phyloP scores from a whole-genome alignment of 805 yeast species.

The Zygosaccharomyces kombuchaensis region DNA sequence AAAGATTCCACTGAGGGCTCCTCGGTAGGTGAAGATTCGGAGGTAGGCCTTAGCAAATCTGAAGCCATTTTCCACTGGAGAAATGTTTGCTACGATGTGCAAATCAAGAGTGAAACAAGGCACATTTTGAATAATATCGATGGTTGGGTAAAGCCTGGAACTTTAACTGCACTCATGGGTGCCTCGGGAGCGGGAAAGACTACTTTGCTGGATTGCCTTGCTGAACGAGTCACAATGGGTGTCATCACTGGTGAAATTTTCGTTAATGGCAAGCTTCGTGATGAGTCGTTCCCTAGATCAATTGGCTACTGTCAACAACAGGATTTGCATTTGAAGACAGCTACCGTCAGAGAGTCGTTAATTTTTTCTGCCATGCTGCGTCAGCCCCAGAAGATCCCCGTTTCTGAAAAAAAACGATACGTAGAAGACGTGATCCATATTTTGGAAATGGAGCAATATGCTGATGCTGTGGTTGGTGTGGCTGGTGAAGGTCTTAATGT shows the following conservation, averaged over 20 bases:
- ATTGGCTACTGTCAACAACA: slow-evolving; percentile 78
- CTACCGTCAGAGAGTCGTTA: slow-evolving; percentile 71
- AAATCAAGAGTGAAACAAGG: slow-evolving; percentile 56
- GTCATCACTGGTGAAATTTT: slow-evolving; percentile 63
- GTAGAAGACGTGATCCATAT: slow-evolving; percentile 62
- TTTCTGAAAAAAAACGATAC: slow-evolving; percentile 56
- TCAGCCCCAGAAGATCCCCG: slow-evolving; percentile 51
- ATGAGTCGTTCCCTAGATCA: slow-evolving; percentile 54
- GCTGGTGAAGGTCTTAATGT: slow-evolving; percentile 67
- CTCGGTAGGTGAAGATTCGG: slow-evolving; percentile 15
- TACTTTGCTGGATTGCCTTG: slow-evolving; percentile 64
- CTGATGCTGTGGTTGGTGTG: slow-evolving; percentile 71
- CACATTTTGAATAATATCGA: slow-evolving; percentile 61
- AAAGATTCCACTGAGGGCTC: slow-evolving; percentile 22
- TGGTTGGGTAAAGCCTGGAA: slow-evolving; percentile 83
- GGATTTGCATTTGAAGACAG: slow-evolving; percentile 60
- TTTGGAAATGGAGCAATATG: slow-evolving; percentile 58
- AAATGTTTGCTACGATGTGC: slow-evolving; percentile 65
- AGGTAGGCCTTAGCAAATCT: slow-evolving; percentile 31
- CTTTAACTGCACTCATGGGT: slow-evolving; percentile 74
- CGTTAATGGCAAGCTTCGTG: slow-evolving; percentile 60
- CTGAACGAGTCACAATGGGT: slow-evolving; percentile 67
- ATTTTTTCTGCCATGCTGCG: slow-evolving; percentile 62
- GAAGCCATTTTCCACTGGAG: slow-evolving; percentile 71
- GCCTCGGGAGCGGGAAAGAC: slow-evolving; percentile 83